phyloP scores from a whole-genome alignment of 225 moss, liverwort and hornwort genomes.

The Polytrichum formosum region DNA sequence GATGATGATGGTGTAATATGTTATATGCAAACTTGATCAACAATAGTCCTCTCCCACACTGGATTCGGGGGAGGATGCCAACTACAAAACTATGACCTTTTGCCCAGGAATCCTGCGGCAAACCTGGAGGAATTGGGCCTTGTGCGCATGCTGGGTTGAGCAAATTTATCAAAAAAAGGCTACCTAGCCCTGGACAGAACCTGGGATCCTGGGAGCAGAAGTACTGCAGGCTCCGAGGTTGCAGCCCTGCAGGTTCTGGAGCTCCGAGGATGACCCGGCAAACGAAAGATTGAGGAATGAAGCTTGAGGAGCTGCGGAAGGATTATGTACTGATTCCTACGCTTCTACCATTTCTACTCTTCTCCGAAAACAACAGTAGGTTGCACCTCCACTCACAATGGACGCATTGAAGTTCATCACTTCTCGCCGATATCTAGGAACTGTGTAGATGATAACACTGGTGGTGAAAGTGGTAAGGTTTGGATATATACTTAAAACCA shows the following conservation, averaged over 20 bases:
- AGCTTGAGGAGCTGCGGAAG: not conserved
- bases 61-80: too few relatives aligned
- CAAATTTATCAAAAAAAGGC: not conserved
- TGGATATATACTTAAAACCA: too few relatives aligned
- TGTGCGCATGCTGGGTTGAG: not conserved
- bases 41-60: too few relatives aligned
- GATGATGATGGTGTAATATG: too few relatives aligned
- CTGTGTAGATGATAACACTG: not conserved
- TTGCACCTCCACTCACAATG: too few relatives aligned
- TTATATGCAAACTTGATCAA: too few relatives aligned
- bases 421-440: not conserved
- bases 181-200: too few relatives aligned
- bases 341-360: not conserved
- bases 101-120: not conserved
- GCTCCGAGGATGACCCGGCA: not conserved
- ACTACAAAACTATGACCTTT: not conserved
- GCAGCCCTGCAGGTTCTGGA: not conserved
- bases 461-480: too few relatives aligned
- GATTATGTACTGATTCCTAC: not conserved
- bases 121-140: not conserved
- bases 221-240: not conserved
- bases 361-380: too few relatives aligned
- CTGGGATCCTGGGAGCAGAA: not conserved
- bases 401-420: not conserved
- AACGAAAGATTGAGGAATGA: not conserved